A percentile compares a stretch with the other conserved stretches of the same genome.
These are phyloP conservation scores for Fraxinus anomala DNA, from an alignment of 257 asterid genomes.

Conservation along the genomic window DNA sequence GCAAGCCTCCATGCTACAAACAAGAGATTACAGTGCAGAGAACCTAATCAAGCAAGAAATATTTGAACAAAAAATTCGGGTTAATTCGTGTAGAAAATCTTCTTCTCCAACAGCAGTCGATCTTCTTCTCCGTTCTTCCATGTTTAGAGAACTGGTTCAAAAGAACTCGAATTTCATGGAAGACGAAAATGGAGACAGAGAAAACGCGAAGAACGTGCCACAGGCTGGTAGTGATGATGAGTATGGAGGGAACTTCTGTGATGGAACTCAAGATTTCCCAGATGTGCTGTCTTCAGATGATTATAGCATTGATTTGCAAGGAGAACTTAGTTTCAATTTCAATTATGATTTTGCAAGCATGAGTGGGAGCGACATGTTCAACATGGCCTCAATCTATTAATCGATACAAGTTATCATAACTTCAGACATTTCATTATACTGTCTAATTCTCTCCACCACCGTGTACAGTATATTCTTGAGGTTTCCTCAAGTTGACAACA, in stretches of 20 bases:
- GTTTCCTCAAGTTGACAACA: background rate
- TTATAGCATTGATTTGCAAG: conserved; percentile 27
- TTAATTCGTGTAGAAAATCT: conserved; percentile 21
- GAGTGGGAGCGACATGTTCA: conserved; percentile 28
- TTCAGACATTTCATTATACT: background rate
- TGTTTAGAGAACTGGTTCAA: conserved; percentile 37
- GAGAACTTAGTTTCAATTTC: conserved; percentile 28
- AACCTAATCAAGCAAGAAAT: conserved; percentile 15
- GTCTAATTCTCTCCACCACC: conserved; percentile 1
- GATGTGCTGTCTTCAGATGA: conserved; percentile 21
- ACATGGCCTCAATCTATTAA: conserved; percentile 21
- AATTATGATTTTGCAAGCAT: conserved; percentile 28
- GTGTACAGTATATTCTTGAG: too few species aligned
- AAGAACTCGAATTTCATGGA: conserved; percentile 30
- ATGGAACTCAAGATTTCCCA: conserved; percentile 18
- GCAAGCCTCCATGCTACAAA: conserved; percentile 17
- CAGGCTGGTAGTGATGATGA: conserved; percentile 12
- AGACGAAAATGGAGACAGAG: conserved; percentile 25
- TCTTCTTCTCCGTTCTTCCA: conserved; percentile 39
- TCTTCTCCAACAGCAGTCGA: conserved; percentile 35
- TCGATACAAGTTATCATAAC: conserved; percentile 1
- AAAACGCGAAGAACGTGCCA: background rate
- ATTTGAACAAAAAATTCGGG: conserved; percentile 18
- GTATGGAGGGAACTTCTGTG: conserved; percentile 20
- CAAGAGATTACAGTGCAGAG: conserved; percentile 15